These are phyloP conservation scores for Sugiyamaella sp. DNA, from an alignment of 1,139 yeast species.

Conservation along the genomic window DNA sequence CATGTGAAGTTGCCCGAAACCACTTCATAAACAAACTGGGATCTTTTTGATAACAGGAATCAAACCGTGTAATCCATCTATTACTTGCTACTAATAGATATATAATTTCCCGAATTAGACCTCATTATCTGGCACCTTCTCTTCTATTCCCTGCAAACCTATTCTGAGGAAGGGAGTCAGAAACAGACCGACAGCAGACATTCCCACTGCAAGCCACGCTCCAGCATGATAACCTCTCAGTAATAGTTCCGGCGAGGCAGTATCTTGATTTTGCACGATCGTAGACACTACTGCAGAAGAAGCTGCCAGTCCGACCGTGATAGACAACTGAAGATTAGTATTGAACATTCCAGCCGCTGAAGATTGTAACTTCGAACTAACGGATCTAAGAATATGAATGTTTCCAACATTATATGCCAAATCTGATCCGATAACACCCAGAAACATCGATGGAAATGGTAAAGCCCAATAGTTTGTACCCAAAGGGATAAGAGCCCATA, in stretches of 20 bases:
- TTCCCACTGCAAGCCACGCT: slow-evolving; percentile 47
- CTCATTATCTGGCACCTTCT: background rate
- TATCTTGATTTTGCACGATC: slow-evolving; percentile 39
- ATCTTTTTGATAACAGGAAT: too few species aligned
- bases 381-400: slow-evolving; percentile 46
- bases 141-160: slow-evolving; percentile 36
- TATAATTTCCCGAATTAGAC: background rate
- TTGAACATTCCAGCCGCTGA: slow-evolving; percentile 53
- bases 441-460: slow-evolving; percentile 48
- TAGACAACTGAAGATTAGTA: slow-evolving; percentile 46
- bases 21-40: too few species aligned
- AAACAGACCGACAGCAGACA: slow-evolving; percentile 39
- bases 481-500: slow-evolving; percentile 48
- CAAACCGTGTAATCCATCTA: too few species aligned
- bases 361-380: slow-evolving; percentile 44
- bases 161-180: slow-evolving; percentile 42
- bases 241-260: slow-evolving; percentile 32
- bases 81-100: too few species aligned
- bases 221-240: slow-evolving; percentile 46
- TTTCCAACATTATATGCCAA: slow-evolving; percentile 50
- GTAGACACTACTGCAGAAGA: slow-evolving; percentile 45
- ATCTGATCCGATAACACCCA: slow-evolving; percentile 50
- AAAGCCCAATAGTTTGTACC: slow-evolving; percentile 46
- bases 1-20: too few species aligned
- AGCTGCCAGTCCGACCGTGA: slow-evolving; percentile 47